Percentiles rank a stretch among this genome's conserved stretches.
These are phyloP conservation scores for Wickerhamiella hasegawae DNA, from an alignment of 805 yeast species.

Conservation along the genomic window DNA sequence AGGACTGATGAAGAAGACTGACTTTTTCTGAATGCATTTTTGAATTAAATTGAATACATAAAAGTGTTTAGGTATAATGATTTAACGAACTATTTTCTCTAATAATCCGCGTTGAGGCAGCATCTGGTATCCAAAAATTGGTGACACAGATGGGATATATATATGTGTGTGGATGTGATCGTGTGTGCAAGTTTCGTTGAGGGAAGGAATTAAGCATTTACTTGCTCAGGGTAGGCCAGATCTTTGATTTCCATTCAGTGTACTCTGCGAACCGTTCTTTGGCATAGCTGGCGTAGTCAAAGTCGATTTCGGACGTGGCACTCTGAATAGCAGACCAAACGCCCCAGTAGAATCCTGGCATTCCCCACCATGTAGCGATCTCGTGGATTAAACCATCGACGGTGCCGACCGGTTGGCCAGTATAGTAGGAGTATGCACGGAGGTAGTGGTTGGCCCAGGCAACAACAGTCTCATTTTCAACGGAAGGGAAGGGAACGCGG, in stretches of 20 bases:
- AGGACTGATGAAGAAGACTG: constrained; percentile 14
- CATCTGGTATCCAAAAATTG: no score
- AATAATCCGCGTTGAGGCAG: no score
- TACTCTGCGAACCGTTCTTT: constrained; percentile 47
- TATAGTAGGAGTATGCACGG: constrained; percentile 15
- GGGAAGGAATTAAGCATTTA: no score
- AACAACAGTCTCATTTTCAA: constrained; percentile 29
- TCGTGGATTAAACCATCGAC: constrained; percentile 31
- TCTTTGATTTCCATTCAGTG: constrained; percentile 39
- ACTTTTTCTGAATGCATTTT: background rate
- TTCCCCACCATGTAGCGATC: constrained; percentile 46
- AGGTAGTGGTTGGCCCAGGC: constrained; percentile 48
- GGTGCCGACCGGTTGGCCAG: constrained; percentile 23
- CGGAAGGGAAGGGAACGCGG: constrained; percentile 39
- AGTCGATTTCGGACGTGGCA: constrained; percentile 51
- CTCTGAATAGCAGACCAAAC: constrained; percentile 69
- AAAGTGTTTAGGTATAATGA: no score
- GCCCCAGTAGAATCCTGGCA: constrained; percentile 80
- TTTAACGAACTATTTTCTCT: background rate
- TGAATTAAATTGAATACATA: no score
- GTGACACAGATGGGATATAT: background rate
- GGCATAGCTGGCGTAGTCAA: constrained; percentile 50
- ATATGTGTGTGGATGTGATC: no score
- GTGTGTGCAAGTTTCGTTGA: no score
- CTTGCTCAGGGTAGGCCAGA: constrained; percentile 2